These are phyloP conservation scores for Colletotrichum sp. DNA, from an alignment of 2,329 filamentous ascomycete genomes.

Conservation along the genomic window DNA sequence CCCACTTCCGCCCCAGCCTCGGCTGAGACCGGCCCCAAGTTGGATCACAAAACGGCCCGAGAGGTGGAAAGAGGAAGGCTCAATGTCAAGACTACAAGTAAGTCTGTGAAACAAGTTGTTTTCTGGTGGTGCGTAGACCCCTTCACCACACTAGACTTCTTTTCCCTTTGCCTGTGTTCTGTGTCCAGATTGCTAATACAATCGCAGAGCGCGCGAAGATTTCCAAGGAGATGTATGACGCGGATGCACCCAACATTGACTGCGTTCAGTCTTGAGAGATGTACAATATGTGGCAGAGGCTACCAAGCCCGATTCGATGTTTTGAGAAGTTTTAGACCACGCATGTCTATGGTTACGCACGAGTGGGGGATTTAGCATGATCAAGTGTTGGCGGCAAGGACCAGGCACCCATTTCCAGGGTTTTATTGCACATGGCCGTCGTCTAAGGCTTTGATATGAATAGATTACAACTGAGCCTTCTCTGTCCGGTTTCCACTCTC, in stretches of 20 bases:
- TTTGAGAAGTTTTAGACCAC: not conserved
- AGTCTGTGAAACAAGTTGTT: not conserved
- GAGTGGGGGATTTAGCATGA: not conserved
- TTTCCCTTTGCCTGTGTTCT: not conserved
- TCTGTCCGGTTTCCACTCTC: conserved; percentile 32
- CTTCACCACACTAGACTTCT: not conserved
- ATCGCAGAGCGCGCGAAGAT: not conserved
- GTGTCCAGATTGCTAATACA: not conserved
- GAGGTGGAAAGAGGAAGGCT: not conserved
- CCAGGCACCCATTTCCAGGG: not conserved
- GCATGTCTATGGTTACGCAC: not conserved
- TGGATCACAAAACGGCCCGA: not conserved
- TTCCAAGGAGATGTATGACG: not conserved
- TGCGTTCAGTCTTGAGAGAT: not conserved
- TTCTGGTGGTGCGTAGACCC: not conserved
- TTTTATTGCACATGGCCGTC: not conserved
- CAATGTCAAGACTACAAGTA: not conserved
- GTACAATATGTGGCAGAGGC: not conserved
- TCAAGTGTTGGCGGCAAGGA: not conserved
- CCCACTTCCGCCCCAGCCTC: not conserved
- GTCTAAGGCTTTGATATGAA: not conserved
- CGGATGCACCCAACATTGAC: not conserved
- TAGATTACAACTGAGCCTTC: conserved; percentile 1
- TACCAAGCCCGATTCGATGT: not conserved
- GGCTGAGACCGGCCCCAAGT: not conserved